Evolutionary conservation across 108 stramenopile genomes (phyloP).

Genomic region (Craspedostauros australis): DNA sequence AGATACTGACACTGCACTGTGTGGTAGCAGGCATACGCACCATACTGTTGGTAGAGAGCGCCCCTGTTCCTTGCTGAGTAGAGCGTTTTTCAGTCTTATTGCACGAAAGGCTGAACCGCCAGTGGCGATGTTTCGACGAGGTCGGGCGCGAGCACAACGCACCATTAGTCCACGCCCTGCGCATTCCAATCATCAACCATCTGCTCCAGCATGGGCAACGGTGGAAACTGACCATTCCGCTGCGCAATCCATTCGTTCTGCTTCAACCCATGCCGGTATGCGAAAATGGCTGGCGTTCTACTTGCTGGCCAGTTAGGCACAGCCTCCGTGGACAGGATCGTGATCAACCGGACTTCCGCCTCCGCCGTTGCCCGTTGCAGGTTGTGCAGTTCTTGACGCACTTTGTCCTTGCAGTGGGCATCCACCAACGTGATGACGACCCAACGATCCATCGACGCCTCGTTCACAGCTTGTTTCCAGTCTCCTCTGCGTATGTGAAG

Average conservation of each 20-base stretch:
- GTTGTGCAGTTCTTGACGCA: constrained; percentile 20
- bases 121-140: not conserved
- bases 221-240: constrained; percentile 5
- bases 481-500: constrained; percentile 51
- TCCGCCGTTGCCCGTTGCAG: constrained; percentile 18
- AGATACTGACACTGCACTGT: too few relatives aligned
- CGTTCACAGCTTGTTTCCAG: constrained; percentile 71
- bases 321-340: constrained; percentile 69
- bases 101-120: too few relatives aligned
- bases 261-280: constrained; percentile 81
- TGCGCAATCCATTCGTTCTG: constrained; percentile 52
- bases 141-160: not conserved
- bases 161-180: not conserved
- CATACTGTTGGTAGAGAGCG: too few relatives aligned
- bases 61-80: too few relatives aligned
- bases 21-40: too few relatives aligned
- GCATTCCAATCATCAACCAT: constrained; percentile 1
- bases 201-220: not conserved
- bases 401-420: constrained; percentile 1
- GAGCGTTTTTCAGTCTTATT: too few relatives aligned
- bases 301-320: constrained; percentile 76
- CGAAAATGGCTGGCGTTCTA: constrained; percentile 82
- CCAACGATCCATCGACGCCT: constrained; percentile 54
- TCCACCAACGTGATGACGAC: constrained; percentile 52
- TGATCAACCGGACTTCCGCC: constrained; percentile 79